These are phyloP conservation scores for Pichia californica DNA, from an alignment of 805 yeast species.

Conservation along the genomic window DNA sequence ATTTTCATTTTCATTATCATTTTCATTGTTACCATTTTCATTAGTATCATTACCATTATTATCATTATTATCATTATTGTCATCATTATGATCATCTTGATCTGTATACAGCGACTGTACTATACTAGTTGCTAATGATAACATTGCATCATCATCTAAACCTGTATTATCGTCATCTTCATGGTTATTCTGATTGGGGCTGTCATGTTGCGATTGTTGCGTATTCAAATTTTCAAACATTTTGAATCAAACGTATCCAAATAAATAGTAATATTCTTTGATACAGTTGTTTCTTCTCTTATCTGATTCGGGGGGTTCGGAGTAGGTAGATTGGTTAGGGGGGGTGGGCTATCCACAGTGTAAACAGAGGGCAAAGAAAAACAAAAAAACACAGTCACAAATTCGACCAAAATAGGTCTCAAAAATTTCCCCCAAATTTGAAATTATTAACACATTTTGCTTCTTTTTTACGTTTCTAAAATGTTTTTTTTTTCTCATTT, in stretches of 20 bases:
- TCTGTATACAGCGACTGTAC: slow-evolving; percentile 6
- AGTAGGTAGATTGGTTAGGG: not conserved
- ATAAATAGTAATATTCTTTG: too few relatives aligned
- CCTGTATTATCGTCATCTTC: not conserved
- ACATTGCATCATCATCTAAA: not conserved
- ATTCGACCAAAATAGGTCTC: not conserved
- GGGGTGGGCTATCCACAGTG: not conserved
- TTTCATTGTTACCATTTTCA: not conserved
- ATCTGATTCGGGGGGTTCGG: slow-evolving; percentile 1
- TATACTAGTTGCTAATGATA: slow-evolving; percentile 5
- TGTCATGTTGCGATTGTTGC: not conserved
- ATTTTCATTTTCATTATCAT: slow-evolving; percentile 1
- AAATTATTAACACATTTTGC: too few relatives aligned
- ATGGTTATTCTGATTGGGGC: not conserved
- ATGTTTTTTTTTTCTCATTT: too few relatives aligned
- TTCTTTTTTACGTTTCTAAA: too few relatives aligned
- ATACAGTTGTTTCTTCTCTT: too few relatives aligned
- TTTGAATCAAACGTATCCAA: not conserved
- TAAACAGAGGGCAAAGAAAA: slow-evolving; percentile 6
- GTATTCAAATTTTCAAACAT: not conserved
- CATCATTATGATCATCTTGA: not conserved
- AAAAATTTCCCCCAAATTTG: too few relatives aligned
- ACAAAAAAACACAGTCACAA: slow-evolving; percentile 17
- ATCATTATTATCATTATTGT: not conserved
- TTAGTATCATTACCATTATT: not conserved